phyloP scores from a whole-genome alignment of 345 rosid genomes.

The Brassica nigra region DNA sequence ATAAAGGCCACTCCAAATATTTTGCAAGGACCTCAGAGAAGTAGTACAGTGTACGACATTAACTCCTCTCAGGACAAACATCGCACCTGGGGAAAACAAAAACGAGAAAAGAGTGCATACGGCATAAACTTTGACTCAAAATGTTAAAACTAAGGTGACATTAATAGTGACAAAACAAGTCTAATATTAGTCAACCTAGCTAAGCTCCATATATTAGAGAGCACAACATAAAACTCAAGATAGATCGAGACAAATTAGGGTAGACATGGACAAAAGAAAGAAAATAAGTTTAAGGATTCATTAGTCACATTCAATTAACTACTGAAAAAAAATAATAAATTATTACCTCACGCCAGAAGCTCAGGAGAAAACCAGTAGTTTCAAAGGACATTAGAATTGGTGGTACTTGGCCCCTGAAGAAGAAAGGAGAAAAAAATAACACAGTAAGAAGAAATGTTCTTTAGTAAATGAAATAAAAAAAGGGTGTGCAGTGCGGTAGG shows the following conservation, averaged over 20 bases:
- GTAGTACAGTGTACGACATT: conserved; percentile 99
- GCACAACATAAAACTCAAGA: conserved; percentile 3
- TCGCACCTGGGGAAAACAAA: conserved; percentile 94
- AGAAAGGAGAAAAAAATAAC: conserved; percentile 1
- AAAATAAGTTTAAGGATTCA: neutral
- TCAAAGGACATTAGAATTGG: conserved; percentile 77
- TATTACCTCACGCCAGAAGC: conserved; percentile 86
- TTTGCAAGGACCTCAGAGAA: conserved; percentile 71
- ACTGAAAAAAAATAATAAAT: neutral
- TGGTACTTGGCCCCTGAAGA: conserved; percentile 75
- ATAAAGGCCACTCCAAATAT: conserved; percentile 71
- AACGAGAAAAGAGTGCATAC: conserved; percentile 55
- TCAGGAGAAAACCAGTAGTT: conserved; percentile 76
- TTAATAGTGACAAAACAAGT: neutral
- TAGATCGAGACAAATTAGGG: neutral
- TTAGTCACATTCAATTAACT: neutral
- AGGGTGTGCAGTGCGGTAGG: too few species aligned
- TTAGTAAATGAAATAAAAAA: too few species aligned
- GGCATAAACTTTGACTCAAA: conserved; percentile 58
- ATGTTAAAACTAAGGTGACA: conserved; percentile 48
- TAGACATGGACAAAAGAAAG: neutral
- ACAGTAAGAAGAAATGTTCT: too few species aligned
- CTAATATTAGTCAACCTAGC: conserved; percentile 8
- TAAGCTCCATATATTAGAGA: conserved; percentile 5
- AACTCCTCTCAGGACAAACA: conserved; percentile 80